Base-by-base conservation (phyloP, 2,329 filamentous ascomycete genomes). In the Elsinoe perseae region DNA sequence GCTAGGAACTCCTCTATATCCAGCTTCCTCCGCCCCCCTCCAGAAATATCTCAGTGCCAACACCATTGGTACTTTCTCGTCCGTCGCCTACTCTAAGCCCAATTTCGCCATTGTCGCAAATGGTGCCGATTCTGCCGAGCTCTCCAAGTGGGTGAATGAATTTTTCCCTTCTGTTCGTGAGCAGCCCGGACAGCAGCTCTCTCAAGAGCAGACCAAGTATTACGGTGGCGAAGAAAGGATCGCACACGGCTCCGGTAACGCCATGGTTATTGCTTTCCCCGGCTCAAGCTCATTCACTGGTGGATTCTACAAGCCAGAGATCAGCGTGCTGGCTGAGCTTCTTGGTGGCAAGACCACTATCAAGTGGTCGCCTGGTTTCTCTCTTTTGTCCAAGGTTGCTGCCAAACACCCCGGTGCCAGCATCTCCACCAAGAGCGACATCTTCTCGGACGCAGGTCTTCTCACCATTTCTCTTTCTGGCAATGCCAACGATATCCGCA, bases 361-460 rank as follows among this genome's bases (percentile, higher is more conserved):
- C 79, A 98, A 97, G 80, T 98, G 92, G 92, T 85, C 89, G 54
- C 77, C 89, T 61, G 93, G 93, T 65, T 97, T 95, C 80, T 92
- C 88, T 58, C 80, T 96, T 60, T 82, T 98, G 59, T 81, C 87
- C 69, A 91, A 95, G 79, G 86, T 85, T 59, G 80, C 84, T 57
- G 78, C 84, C 60, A 78, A 80, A 44, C 77, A 82, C 66, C 78
- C 84, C 34, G 82, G 83, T 62, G 82, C 87, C 61, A 80, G 78
- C 53, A 81, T 89, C 66, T 79, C 81, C 34, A 89, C 92, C 61
- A 81, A 84, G 66, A 92, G 93, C 75, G 77, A 84, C 63, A 80
- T 85, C 63, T 98, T 96, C 82, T 95, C 92, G 14, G 93, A 98
- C 69, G 89, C 93, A 62, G 92, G 93, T 66, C 86, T 98, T 48